Percentiles rank a stretch among this genome's conserved stretches.
phyloP scores from a whole-genome alignment of 352 stramenopile genomes.

The Globisporangium solare region DNA sequence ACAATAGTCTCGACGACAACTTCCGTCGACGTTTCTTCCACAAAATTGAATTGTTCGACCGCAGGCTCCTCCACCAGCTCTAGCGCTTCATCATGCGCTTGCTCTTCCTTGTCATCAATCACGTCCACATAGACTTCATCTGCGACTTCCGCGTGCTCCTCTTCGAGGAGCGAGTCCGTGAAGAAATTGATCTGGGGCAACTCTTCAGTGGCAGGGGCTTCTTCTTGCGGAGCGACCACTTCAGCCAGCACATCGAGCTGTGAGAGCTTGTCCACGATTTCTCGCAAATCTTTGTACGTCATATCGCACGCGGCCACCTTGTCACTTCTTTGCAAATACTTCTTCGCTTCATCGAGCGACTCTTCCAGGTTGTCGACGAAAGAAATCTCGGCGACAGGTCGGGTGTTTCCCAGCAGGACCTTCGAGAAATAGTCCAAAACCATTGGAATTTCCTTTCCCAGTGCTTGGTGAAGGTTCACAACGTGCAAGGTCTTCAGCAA shows the following conservation, averaged over 20 bases:
- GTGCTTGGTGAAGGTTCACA: conserved; percentile 66
- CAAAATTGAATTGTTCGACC: conserved; percentile 8
- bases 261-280: conserved; percentile 51
- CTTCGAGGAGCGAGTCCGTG: conserved; percentile 65
- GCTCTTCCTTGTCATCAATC: conserved; percentile 18
- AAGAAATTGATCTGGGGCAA: conserved; percentile 84
- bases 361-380: conserved; percentile 79
- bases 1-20: conserved; percentile 11
- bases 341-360: conserved; percentile 72
- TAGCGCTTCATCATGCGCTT: conserved; percentile 11
- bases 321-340: conserved; percentile 58
- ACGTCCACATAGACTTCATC: conserved; percentile 7
- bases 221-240: conserved; percentile 6
- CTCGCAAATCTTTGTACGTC: conserved; percentile 58
- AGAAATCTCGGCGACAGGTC: conserved; percentile 64
- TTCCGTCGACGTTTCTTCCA: conserved; percentile 14
- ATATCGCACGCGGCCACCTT: conserved; percentile 72
- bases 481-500: conserved; percentile 76
- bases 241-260: conserved; percentile 18
- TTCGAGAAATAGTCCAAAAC: conserved; percentile 85
- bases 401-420: conserved; percentile 76
- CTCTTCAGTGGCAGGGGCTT: conserved; percentile 25
- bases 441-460: conserved; percentile 73
- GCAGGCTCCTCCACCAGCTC: conserved; percentile 14
- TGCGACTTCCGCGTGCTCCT: conserved; percentile 6